A percentile compares a stretch with the other conserved stretches of the same genome.
Evolutionary conservation across 2,329 filamentous ascomycete genomes (phyloP).

Genomic region (Aplosporella prunicola): DNA sequence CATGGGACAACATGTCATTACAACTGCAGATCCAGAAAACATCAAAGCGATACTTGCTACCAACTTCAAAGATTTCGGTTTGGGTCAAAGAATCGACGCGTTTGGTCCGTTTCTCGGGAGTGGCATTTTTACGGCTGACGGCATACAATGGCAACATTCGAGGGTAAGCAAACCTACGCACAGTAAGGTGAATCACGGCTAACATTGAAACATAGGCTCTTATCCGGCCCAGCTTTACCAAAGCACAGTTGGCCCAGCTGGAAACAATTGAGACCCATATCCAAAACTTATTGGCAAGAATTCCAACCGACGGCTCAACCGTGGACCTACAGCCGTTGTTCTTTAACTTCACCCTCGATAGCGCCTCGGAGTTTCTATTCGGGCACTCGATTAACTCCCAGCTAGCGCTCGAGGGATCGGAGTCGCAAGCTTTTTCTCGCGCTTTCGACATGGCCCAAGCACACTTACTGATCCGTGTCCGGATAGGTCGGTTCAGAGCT

Average conservation of each 20-base stretch:
- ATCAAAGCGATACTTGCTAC: conserved; percentile 36
- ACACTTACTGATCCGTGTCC: conserved; percentile 26
- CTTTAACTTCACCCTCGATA: conserved; percentile 40
- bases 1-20: too few relatives aligned
- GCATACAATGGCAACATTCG: conserved; percentile 23
- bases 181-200: too few relatives aligned
- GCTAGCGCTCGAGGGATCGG: conserved; percentile 27
- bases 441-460: conserved; percentile 35
- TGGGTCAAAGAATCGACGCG: conserved; percentile 24
- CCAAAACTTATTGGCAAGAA: conserved; percentile 44
- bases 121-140: conserved; percentile 39
- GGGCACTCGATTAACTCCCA: conserved; percentile 32
- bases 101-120: conserved; percentile 34
- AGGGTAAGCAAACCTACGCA: too few relatives aligned
- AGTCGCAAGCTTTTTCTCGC: conserved; percentile 27
- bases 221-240: conserved; percentile 45
- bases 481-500: conserved; percentile 22
- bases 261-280: conserved; percentile 53
- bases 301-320: conserved; percentile 43
- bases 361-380: conserved; percentile 41
- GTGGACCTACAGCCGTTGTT: conserved; percentile 34
- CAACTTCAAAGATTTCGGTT: conserved; percentile 38
- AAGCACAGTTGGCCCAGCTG: conserved; percentile 44
- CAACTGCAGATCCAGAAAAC: conserved; percentile 43
- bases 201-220: conserved; percentile 26